Evolutionary conservation across 1,139 yeast genomes (phyloP).

Genomic region (Protomyces macrosporus): DNA sequence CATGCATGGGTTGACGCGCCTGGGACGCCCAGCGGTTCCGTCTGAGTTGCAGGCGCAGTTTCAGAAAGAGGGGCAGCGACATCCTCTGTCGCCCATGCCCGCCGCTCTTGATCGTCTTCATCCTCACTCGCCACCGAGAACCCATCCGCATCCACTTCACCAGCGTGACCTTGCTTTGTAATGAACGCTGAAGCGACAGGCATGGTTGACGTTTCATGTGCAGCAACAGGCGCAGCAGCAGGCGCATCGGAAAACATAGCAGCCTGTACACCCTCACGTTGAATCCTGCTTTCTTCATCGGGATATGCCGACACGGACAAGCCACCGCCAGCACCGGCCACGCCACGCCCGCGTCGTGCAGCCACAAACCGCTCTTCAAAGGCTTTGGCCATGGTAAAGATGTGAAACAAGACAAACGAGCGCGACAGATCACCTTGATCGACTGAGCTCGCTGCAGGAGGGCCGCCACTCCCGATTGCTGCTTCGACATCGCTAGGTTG

Average conservation of each 20-base stretch:
- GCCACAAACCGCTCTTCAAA: slow-evolving; percentile 3
- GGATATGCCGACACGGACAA: slow-evolving; percentile 22
- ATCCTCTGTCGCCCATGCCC: not conserved
- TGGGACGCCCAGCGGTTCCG: no score
- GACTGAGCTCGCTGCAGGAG: slow-evolving; percentile 2
- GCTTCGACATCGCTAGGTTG: not conserved
- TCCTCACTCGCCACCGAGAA: not conserved
- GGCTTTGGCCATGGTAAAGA: slow-evolving; percentile 4
- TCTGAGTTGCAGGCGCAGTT: no score
- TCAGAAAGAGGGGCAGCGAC: no score
- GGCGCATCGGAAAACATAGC: not conserved
- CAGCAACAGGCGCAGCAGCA: not conserved
- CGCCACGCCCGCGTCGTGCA: not conserved
- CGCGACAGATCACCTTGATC: slow-evolving; percentile 19
- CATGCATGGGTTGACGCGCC: no score
- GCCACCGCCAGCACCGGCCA: not conserved
- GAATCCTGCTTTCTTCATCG: not conserved
- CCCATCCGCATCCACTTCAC: not conserved
- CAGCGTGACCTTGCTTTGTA: no score
- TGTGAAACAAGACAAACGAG: slow-evolving; percentile 17
- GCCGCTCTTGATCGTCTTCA: not conserved
- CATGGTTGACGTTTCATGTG: not conserved
- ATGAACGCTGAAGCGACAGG: not conserved
- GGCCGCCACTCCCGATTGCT: slow-evolving; percentile 6
- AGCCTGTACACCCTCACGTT: not conserved